phyloP scores from a whole-genome alignment of 1,284 basidiomycete genomes.

The Sanguinoderma infundibulare region DNA sequence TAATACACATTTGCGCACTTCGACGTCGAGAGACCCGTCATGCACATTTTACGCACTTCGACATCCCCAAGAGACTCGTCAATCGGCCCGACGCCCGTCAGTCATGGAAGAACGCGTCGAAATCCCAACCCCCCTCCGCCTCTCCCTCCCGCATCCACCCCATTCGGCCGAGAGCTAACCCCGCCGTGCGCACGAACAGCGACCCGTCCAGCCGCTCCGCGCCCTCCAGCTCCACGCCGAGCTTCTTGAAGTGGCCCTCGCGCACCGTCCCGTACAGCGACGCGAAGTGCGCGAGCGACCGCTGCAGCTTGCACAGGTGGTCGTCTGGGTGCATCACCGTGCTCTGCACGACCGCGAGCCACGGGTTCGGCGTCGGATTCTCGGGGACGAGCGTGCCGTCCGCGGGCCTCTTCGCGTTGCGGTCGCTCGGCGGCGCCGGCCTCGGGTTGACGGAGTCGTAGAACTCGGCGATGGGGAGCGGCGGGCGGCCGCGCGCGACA shows the following conservation, averaged over 20 bases:
- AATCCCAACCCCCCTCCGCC: slow-evolving; percentile 33
- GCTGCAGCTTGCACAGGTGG: slow-evolving; percentile 63
- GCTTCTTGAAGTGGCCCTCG: slow-evolving; percentile 37
- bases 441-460: slow-evolving; percentile 28
- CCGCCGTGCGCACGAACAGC: slow-evolving; percentile 59
- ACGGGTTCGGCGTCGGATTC: slow-evolving; percentile 48
- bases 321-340: slow-evolving; percentile 60
- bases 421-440: slow-evolving; percentile 13
- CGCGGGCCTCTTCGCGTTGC: slow-evolving; percentile 23
- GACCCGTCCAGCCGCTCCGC: slow-evolving; percentile 61
- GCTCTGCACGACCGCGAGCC: slow-evolving; percentile 58
- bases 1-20: no score
- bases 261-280: slow-evolving; percentile 49
- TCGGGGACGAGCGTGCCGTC: slow-evolving; percentile 38
- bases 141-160: slow-evolving; percentile 59
- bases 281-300: slow-evolving; percentile 59
- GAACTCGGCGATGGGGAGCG: slow-evolving; percentile 41
- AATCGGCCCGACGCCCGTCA: no score
- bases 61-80: no score
- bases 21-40: no score
- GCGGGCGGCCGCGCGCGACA: slow-evolving; percentile 40
- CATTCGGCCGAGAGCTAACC: slow-evolving; percentile 50
- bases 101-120: slow-evolving; percentile 27
- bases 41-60: no score
- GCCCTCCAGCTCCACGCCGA: slow-evolving; percentile 43